Percentiles rank a stretch among this genome's conserved stretches.
These are phyloP conservation scores for Solanum virginianum DNA, from an alignment of 257 asterid species.

Conservation along the genomic window DNA sequence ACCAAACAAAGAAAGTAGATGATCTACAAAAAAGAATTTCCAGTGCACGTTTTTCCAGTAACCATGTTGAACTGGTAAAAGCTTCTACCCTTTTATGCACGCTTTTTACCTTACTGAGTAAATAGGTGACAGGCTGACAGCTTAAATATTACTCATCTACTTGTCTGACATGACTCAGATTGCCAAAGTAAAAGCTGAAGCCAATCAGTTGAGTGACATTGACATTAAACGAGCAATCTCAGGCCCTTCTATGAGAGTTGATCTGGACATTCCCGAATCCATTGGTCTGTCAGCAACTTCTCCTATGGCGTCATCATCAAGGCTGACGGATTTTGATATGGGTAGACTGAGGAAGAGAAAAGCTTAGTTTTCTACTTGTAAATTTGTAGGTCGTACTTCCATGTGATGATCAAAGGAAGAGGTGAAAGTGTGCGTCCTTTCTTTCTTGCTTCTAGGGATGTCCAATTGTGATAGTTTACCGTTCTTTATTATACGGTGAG, in stretches of 20 bases:
- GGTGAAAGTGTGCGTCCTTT: background rate
- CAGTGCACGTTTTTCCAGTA: constrained; percentile 44
- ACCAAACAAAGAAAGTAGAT: constrained; percentile 54
- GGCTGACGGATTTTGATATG: constrained; percentile 76
- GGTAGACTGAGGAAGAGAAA: constrained; percentile 66
- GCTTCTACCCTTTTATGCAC: background rate
- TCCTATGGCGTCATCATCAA: constrained; percentile 36
- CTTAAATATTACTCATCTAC: background rate
- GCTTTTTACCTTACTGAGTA: background rate
- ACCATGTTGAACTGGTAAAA: constrained; percentile 67
- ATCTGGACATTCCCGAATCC: constrained; percentile 96
- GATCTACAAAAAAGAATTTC: constrained; percentile 69
- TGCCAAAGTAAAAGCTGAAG: constrained; percentile 45
- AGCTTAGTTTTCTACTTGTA: constrained; percentile 10
- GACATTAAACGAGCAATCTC: constrained; percentile 60
- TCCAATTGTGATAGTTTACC: background rate
- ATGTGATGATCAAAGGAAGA: background rate
- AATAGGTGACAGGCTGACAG: background rate
- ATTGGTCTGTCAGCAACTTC: constrained; percentile 50
- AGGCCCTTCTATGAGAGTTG: constrained; percentile 52
- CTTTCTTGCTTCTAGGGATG: background rate
- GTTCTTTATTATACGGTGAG: background rate
- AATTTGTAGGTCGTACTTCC: background rate
- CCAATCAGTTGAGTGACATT: constrained; percentile 37
- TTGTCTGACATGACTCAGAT: constrained; percentile 29